Evolutionary conservation across 1,139 yeast species (phyloP).

Genomic region (Blastobotrys serpentis): DNA sequence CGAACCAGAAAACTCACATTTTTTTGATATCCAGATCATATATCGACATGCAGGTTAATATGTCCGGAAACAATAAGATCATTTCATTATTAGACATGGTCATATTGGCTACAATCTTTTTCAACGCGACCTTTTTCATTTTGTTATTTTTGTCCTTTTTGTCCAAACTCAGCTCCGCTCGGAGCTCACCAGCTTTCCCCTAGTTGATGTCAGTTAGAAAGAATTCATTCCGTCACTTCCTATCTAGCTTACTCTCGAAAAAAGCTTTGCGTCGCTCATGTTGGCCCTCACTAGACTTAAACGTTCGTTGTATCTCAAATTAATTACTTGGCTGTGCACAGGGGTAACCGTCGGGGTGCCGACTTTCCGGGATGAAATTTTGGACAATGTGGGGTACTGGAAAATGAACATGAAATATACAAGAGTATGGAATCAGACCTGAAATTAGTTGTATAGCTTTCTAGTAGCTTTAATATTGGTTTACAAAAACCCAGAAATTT

Average conservation of each 20-base stretch:
- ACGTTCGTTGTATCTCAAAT: background rate
- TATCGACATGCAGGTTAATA: conserved; percentile 57
- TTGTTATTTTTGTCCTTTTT: conserved; percentile 49
- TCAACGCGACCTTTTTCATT: conserved; percentile 60
- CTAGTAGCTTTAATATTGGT: too few relatives aligned
- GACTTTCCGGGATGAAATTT: background rate
- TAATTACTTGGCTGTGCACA: conserved; percentile 1
- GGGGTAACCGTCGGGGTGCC: background rate
- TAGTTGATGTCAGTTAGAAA: conserved; percentile 15
- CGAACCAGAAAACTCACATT: conserved; percentile 39
- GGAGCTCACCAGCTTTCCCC: conserved; percentile 53
- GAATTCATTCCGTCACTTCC: background rate
- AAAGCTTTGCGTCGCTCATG: conserved; percentile 36
- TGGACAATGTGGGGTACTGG: too few relatives aligned
- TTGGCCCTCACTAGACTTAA: too few relatives aligned
- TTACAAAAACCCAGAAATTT: too few relatives aligned
- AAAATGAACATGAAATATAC: too few relatives aligned
- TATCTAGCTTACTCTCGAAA: conserved; percentile 29
- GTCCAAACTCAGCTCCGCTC: conserved; percentile 55
- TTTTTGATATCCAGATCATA: conserved; percentile 74
- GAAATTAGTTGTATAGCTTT: too few relatives aligned
- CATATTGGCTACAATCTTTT: conserved; percentile 78
- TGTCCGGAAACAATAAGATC: conserved; percentile 63
- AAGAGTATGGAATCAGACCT: too few relatives aligned
- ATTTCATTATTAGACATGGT: conserved; percentile 81